These are phyloP conservation scores for Umbelopsis sp. DNA, from an alignment of 192 early-diverging fungal genomes.

Conservation along the genomic window DNA sequence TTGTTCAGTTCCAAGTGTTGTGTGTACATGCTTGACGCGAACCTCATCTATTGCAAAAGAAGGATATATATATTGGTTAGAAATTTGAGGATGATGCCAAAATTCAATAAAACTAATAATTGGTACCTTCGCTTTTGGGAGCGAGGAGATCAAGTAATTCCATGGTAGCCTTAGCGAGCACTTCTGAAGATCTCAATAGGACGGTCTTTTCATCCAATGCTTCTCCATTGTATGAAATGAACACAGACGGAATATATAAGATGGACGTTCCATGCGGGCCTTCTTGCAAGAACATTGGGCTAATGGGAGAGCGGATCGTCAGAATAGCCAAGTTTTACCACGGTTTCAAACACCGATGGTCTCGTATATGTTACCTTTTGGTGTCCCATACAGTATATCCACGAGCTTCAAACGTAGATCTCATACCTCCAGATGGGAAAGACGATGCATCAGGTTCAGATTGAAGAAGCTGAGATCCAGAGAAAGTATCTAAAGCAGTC, in stretches of 20 bases:
- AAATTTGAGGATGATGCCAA: too few relatives aligned
- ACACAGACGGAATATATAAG: constrained; percentile 97
- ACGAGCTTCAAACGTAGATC: constrained; percentile 98
- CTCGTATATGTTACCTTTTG: constrained; percentile 45
- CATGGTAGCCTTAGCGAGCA: constrained; percentile 78
- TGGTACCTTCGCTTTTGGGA: constrained; percentile 46
- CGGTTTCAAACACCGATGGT: constrained; percentile 6
- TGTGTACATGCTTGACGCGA: constrained; percentile 78
- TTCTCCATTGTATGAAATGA: constrained; percentile 99
- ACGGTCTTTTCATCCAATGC: constrained; percentile 99
- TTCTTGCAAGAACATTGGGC: constrained; percentile 93
- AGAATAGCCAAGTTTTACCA: constrained; percentile 24
- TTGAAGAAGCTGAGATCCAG: constrained; percentile 96
- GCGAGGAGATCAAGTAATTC: constrained; percentile 83
- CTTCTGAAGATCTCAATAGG: constrained; percentile 89
- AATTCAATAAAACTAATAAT: neutral
- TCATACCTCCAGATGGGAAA: constrained; percentile 98
- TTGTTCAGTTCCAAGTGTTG: constrained; percentile 97
- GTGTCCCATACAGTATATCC: constrained; percentile 99
- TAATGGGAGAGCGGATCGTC: constrained; percentile 32
- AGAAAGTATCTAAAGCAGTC: constrained; percentile 92
- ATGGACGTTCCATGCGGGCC: constrained; percentile 92
- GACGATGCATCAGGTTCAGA: constrained; percentile 99
- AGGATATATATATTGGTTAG: neutral
- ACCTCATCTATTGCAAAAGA: constrained; percentile 47